Evolutionary conservation across 106 monocot genomes (phyloP).

Genomic region (Posidonia australis): DNA sequence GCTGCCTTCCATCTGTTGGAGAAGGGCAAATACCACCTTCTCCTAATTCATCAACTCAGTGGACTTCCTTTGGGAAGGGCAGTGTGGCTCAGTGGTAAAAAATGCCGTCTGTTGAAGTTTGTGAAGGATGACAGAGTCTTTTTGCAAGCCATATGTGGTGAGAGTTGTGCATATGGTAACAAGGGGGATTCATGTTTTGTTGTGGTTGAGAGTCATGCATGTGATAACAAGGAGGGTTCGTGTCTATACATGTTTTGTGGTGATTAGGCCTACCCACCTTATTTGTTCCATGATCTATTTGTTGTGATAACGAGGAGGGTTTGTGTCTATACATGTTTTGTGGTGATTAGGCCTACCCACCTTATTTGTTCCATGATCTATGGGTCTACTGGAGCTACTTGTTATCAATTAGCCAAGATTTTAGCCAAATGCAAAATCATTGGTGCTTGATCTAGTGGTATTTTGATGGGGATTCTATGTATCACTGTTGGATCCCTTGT

Average conservation of each 20-base stretch:
- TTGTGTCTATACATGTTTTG: not conserved
- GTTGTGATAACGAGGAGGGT: no score
- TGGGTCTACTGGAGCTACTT: slow-evolving; percentile 4
- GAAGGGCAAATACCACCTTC: no score
- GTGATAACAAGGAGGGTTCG: no score
- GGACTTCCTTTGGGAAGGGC: no score
- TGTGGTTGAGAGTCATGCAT: no score
- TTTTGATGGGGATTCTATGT: not conserved
- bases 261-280: no score
- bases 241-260: no score
- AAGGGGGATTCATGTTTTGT: no score
- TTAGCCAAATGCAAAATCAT: not conserved
- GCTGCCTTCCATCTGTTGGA: no score
- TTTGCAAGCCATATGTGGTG: not conserved
- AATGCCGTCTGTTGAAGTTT: no score
- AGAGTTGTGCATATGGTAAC: not conserved
- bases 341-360: not conserved
- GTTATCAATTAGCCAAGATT: slow-evolving; percentile 5
- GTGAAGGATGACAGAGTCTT: slow-evolving; percentile 1
- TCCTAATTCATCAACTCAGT: no score
- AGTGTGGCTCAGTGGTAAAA: no score
- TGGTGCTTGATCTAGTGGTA: not conserved
- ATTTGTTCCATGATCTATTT: slow-evolving; percentile 3
- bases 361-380: slow-evolving; percentile 1
- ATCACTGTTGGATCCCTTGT: not conserved